Evolutionary conservation across 2,329 filamentous ascomycete species (phyloP), one percentile per base, ranked within the genome.

Genomic region (Xylariaceae sp.): DNA sequence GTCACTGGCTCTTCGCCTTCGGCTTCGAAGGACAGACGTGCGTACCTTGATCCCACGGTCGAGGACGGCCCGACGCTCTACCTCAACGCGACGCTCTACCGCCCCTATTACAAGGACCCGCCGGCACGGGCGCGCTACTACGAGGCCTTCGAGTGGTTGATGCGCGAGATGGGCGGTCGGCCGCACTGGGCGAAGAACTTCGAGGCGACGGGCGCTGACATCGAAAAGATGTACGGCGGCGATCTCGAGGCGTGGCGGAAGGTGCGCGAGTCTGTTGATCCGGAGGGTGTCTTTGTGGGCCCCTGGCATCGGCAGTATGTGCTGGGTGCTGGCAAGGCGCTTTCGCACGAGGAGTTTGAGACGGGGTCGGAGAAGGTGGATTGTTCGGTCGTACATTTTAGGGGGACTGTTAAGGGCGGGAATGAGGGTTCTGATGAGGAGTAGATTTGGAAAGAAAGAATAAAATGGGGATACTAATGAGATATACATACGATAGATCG

Each of bases 171-270:
- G 66, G 89, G 88, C 55, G 92, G 88, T 7, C 83, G 83, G 51
- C 92, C 92, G 15, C 92, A 96, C 74, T 96, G 92, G 90, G 92
- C 92, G 6, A 96, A 96, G 81, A 96, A 96, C 73, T 96, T 95
- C 73, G 77, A 80, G 51, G 80, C 81, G 7, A 79, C 82, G 3
- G 80, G 82, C 9, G 68, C 77, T 0, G 84, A 89, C 35, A 80
- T 96, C 49, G 80, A 83, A 60, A 72, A 73, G 1, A 84, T 90
- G 73, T 95, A 94, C 71, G 87, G 87, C 47, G 73, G 79, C n/a
- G 77, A 87, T 52, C 77, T 95, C 60, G 75, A 79, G 15, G 75
- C 82, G 51, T 96, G 88, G 82, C 78, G 88, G 47, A 76, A 79
- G 34, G 80, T 95, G 5, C 81, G 92, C 56, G 80, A 88, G 60